Base-by-base conservation (phyloP, 805 yeast genomes). In the Starmerella asiatica region DNA sequence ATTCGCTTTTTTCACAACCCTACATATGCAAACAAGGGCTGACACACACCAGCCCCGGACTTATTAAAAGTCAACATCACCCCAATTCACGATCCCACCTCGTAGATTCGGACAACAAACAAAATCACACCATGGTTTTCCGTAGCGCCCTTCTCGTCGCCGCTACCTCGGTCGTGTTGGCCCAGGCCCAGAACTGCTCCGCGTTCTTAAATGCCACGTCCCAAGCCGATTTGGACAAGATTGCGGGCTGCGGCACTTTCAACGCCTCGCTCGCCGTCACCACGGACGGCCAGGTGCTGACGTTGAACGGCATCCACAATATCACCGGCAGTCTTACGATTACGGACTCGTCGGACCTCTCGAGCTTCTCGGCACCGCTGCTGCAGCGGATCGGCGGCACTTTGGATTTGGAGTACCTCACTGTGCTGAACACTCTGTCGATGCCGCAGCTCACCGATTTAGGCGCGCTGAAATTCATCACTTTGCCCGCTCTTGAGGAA, bases 401-500 rank as follows among this genome's bases (percentile, higher is more conserved):
- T 48, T 71, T 91, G 53, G 61, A 63, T 45, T 65, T 91, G 50
- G 59, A 67, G 50, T 64, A 66, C 47, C 73, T 81, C 62, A 79
- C 88, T 56, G 62, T 75, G 45, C 70, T 91, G 61, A 54, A 67
- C 50, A 62, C 75, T 43, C 68, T 88, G 43, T 70, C 79, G 54
- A 73, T 86, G 61, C 94, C 94, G 49, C 67, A 71, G 53, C 74
- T 88, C 60, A 68, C 76, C 59, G 71, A 81, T 50, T 93, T 85
- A 50, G 94, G 93, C 58, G 63, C 83, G 41, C 73, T 91, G 56
- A 64, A 68, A 62, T 76, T 81, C 67, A 71, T 73, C 56, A 84
- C 95, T 52, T 72, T 91, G 61, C 95, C 96, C 58, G 88, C 85
- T 52, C 75, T 88, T 57, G 62, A 67, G 51, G 56, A 63, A 40